These are phyloP conservation scores for Hamamelis virginiana DNA, from an alignment of 164 flowering plant species.

Conservation along the genomic window DNA sequence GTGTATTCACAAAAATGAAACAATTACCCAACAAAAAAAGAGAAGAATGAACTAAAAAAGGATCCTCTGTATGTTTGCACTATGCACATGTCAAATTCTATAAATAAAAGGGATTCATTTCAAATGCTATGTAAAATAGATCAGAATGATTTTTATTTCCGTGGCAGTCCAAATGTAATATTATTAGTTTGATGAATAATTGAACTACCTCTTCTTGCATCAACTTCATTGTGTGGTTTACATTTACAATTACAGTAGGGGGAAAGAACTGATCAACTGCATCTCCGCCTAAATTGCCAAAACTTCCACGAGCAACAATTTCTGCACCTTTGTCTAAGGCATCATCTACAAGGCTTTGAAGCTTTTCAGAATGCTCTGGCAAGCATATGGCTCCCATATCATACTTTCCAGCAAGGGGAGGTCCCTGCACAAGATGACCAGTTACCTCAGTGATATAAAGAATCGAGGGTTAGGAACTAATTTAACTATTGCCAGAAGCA, in stretches of 20 bases:
- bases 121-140: no score
- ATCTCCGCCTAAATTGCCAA: slow-evolving; percentile 83
- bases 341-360: slow-evolving; percentile 83
- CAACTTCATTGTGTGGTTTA: slow-evolving; percentile 79
- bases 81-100: no score
- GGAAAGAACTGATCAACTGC: slow-evolving; percentile 97
- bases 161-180: not conserved
- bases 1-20: no score
- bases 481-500: no score
- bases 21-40: no score
- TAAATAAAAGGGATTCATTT: no score
- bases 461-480: no score
- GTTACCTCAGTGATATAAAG: no score
- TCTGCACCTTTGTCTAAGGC: slow-evolving; percentile 92
- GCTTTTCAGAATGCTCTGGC: slow-evolving; percentile 89
- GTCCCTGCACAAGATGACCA: slow-evolving; percentile 59
- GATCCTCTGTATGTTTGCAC: no score
- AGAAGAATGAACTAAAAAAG: no score
- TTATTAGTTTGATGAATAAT: not conserved
- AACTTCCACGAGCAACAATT: slow-evolving; percentile 85
- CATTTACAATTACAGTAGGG: slow-evolving; percentile 86
- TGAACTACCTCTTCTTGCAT: slow-evolving; percentile 93
- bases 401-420: slow-evolving; percentile 84
- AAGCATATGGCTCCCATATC: slow-evolving; percentile 98
- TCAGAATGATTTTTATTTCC: no score